Evolutionary conservation across 192 early-diverging fungal species (phyloP).

Genomic region (Thoreauomyces humboldtii): DNA sequence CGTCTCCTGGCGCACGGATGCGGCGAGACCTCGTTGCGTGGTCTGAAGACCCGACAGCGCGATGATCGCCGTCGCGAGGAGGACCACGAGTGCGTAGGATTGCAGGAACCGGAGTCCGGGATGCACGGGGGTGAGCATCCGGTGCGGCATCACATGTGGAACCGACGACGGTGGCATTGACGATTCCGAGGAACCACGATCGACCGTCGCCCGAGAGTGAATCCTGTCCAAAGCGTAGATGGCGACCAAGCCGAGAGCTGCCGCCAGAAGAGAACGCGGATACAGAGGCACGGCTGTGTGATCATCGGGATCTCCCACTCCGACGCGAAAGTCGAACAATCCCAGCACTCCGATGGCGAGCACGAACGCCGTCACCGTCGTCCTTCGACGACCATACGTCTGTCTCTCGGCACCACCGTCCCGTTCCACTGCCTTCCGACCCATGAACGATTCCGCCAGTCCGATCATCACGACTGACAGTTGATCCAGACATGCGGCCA

Average conservation of each 20-base stretch:
- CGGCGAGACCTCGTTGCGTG: neutral
- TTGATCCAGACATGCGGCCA: conserved; percentile 13
- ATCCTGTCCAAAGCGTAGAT: conserved; percentile 16
- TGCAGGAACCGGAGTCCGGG: conserved; percentile 4
- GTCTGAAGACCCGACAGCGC: neutral
- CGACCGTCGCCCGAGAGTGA: neutral
- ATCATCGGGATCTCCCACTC: conserved; percentile 1
- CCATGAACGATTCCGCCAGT: neutral
- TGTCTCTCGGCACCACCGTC: neutral
- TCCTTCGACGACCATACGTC: neutral
- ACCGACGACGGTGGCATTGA: no score
- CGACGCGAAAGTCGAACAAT: conserved; percentile 5
- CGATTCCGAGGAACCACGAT: no score
- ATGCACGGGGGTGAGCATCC: no score
- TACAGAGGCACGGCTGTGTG: conserved; percentile 11
- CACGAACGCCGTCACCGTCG: neutral
- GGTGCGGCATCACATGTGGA: no score
- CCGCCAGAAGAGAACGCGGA: conserved; percentile 6
- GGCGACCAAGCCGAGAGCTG: neutral
- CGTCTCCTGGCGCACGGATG: conserved; percentile 4
- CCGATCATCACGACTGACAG: conserved; percentile 7
- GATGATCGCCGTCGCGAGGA: conserved; percentile 3
- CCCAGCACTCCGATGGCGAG: neutral
- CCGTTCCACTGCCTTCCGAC: neutral
- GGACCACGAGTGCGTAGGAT: conserved; percentile 9